Base-by-base conservation (phyloP, 2,329 filamentous ascomycete genomes). In the Phoma herbarum region DNA sequence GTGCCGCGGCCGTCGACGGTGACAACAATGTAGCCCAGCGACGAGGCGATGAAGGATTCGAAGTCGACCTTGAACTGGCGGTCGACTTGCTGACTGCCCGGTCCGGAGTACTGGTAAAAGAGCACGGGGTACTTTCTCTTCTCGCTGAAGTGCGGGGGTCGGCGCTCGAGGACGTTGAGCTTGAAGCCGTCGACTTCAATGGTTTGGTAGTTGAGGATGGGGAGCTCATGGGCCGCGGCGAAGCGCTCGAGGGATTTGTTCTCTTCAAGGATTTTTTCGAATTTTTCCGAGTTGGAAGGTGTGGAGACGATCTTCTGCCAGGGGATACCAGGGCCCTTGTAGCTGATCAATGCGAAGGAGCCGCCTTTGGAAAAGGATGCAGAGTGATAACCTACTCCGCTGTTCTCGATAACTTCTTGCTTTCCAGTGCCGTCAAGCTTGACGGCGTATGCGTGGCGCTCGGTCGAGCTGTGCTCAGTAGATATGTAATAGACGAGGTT, bases 1-100 rank as follows among this genome's bases (percentile, higher is more conserved):
- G 95, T 99, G 41, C 95, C 95, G 49, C 94, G 89, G 18, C 92
- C 93, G 75, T 99, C 95, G 26, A 99, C 90, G 0, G 94, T 98
- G 47, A 99, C 90, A 35, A 97, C 94, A 51, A 99, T 85, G 78
- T 99, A 99, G 41, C 93, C 94, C 1, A 99, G 84, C 20, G 82
- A 87, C 0, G 92, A 90, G 29, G 95, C 93, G 41, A 97, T 82
- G 73, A 95, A 98, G 7, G 92, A 86, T 74, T 98, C 92, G 75
- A 96, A 99, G 75, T 97, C 91, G 59, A 99, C 87, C 10, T 76
- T 78, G 79, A 97, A 99, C 55, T 79, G 85, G 74, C 94, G 93
- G 68, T 86, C 83, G 2, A 99, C 95, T 8, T 86, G 86, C 75
- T 99, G 96, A 18, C 93, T 97, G n/a, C 90, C 92, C 0, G 95